A percentile compares a stretch with the other conserved stretches of the same genome.
phyloP scores from a whole-genome alignment of 257 asterid species.

The Solanum etuberosum region DNA sequence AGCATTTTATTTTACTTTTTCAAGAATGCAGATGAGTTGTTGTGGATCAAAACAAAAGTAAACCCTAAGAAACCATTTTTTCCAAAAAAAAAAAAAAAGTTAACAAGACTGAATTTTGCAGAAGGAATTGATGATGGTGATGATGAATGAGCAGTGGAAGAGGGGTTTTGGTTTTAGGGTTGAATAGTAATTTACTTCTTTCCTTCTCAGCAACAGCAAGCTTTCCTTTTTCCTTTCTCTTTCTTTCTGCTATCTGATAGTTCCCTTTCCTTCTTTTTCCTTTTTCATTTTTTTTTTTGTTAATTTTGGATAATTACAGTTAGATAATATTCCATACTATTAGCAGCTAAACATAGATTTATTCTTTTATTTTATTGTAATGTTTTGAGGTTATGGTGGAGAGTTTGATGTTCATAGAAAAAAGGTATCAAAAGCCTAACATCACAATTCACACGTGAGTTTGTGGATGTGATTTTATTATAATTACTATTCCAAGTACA shows the following conservation, averaged over 20 bases:
- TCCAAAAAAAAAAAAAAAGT: background rate
- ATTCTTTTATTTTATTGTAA: background rate
- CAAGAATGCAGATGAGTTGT: background rate
- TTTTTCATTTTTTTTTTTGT: background rate
- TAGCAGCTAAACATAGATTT: background rate
- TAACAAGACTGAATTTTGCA: background rate
- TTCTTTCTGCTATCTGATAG: background rate
- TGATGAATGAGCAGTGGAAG: conserved; percentile 7
- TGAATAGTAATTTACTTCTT: conserved; percentile 7
- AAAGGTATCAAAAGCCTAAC: background rate
- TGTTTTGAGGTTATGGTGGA: background rate
- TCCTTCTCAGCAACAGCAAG: conserved; percentile 20
- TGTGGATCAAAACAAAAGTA: background rate
- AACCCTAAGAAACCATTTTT: background rate
- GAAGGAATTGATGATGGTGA: conserved; percentile 13
- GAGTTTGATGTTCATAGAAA: background rate
- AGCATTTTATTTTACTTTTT: background rate
- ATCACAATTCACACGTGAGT: conserved; percentile 1
- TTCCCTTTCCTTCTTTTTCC: background rate
- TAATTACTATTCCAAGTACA: background rate
- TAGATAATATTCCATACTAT: background rate
- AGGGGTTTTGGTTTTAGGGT: background rate
- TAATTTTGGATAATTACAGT: background rate
- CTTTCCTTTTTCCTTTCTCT: conserved; percentile 1
- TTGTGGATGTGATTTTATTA: background rate